Conservation (phyloP, 768 basidiomycete genomes). For the Amanita polypyramis region DNA sequence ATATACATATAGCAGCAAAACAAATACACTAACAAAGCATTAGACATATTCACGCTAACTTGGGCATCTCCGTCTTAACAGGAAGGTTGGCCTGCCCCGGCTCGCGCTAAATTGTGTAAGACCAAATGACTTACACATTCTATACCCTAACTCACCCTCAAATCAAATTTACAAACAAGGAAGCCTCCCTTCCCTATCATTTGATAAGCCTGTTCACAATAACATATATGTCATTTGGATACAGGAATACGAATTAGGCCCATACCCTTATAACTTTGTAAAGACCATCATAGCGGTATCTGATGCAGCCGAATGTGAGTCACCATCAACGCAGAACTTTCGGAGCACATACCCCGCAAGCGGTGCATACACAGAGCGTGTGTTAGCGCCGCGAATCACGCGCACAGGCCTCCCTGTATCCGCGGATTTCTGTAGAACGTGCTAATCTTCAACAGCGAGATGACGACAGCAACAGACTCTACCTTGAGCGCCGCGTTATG, state of each 20-base stretch:
- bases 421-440: slow-evolving; percentile 18
- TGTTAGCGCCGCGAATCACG: slow-evolving; percentile 26
- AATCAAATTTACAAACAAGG: slow-evolving; percentile 19
- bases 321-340: not conserved
- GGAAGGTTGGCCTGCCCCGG: slow-evolving; percentile 10
- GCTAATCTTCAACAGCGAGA: no score
- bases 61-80: not conserved
- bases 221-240: not conserved
- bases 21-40: not conserved
- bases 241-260: not conserved
- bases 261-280: slow-evolving; percentile 26
- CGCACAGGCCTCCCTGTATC: slow-evolving; percentile 26
- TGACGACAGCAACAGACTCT: not conserved
- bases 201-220: slow-evolving; percentile 16
- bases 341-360: slow-evolving; percentile 17
- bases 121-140: not conserved
- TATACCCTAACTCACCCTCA: slow-evolving; percentile 14
- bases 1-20: no score
- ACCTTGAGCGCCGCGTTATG: slow-evolving; percentile 26
- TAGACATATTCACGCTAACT: not conserved
- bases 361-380: slow-evolving; percentile 24
- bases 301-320: slow-evolving; percentile 8
- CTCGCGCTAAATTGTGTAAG: slow-evolving; percentile 7
- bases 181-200: slow-evolving; percentile 19
- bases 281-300: slow-evolving; percentile 34